Evolutionary conservation across 192 early-diverging fungal species (phyloP).

Genomic region (Martensiomyces pterosporus): DNA sequence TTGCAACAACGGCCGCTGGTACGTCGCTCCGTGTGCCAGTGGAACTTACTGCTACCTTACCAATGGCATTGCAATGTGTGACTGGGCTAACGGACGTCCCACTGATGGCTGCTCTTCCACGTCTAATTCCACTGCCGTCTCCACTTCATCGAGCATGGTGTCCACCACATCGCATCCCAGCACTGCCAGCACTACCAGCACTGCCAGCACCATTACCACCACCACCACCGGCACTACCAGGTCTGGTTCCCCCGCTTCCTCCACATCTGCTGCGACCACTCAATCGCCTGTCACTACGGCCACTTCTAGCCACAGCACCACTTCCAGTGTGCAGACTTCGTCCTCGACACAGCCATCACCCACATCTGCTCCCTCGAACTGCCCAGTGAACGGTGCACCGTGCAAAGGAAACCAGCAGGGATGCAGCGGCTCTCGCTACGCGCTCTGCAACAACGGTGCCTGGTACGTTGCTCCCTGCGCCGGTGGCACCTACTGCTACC

Average conservation of each 20-base stretch:
- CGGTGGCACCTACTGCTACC: constrained; percentile 16
- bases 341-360: neutral
- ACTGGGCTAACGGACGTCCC: neutral
- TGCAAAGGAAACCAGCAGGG: constrained; percentile 10
- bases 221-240: too few relatives aligned
- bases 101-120: too few relatives aligned
- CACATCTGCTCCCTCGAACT: constrained; percentile 1
- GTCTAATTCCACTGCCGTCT: too few relatives aligned
- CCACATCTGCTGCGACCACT: too few relatives aligned
- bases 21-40: constrained; percentile 5
- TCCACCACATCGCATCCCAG: too few relatives aligned
- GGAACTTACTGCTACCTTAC: constrained; percentile 18
- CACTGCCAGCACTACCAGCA: too few relatives aligned
- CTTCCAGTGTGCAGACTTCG: neutral
- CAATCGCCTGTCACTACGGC: neutral
- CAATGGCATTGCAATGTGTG: neutral
- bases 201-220: too few relatives aligned
- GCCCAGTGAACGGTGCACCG: constrained; percentile 11
- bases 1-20: neutral
- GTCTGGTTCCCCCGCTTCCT: too few relatives aligned
- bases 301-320: neutral
- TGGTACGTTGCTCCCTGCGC: constrained; percentile 22
- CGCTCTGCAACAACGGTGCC: constrained; percentile 16
- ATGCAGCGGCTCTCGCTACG: constrained; percentile 13
- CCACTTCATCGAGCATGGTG: too few relatives aligned